phyloP scores from a whole-genome alignment of 352 stramenopile genomes.

The Phytopythium montanum region DNA sequence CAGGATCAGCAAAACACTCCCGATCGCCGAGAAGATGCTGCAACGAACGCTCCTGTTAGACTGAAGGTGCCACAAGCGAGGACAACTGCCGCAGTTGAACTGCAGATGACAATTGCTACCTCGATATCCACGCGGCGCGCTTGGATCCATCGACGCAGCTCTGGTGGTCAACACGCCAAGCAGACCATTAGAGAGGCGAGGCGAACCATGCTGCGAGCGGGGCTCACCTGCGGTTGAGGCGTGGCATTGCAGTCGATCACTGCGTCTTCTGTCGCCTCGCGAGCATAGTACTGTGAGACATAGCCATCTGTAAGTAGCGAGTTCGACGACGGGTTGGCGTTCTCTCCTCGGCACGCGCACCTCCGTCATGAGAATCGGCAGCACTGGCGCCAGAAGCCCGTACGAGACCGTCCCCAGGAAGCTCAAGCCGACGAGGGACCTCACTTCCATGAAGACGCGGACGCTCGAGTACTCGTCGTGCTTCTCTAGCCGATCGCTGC shows the following conservation, averaged over 20 bases:
- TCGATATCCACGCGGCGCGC: constrained; percentile 66
- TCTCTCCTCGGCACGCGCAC: constrained; percentile 10
- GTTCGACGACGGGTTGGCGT: background rate
- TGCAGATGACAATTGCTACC: constrained; percentile 22
- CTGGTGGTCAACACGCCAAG: constrained; percentile 11
- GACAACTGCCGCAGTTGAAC: background rate
- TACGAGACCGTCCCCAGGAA: constrained; percentile 47
- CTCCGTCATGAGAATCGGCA: constrained; percentile 67
- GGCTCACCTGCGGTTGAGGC: constrained; percentile 30
- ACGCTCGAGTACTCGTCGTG: background rate
- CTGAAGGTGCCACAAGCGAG: background rate
- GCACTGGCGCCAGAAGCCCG: constrained; percentile 56
- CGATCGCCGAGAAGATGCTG: constrained; percentile 58
- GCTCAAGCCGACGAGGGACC: constrained; percentile 36
- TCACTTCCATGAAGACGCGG: constrained; percentile 25
- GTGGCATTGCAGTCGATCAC: constrained; percentile 54
- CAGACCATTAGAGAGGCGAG: background rate
- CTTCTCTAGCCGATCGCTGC: background rate
- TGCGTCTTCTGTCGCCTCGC: constrained; percentile 31
- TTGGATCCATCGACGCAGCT: constrained; percentile 55
- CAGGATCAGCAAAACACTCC: constrained; percentile 54
- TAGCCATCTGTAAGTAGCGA: too few species aligned
- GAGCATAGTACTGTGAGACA: constrained; percentile 81
- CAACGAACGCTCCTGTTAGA: background rate
- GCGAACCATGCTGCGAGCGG: background rate